Base-by-base conservation (phyloP, 2,329 filamentous ascomycete species). In the Scedosporium minutisporum region DNA sequence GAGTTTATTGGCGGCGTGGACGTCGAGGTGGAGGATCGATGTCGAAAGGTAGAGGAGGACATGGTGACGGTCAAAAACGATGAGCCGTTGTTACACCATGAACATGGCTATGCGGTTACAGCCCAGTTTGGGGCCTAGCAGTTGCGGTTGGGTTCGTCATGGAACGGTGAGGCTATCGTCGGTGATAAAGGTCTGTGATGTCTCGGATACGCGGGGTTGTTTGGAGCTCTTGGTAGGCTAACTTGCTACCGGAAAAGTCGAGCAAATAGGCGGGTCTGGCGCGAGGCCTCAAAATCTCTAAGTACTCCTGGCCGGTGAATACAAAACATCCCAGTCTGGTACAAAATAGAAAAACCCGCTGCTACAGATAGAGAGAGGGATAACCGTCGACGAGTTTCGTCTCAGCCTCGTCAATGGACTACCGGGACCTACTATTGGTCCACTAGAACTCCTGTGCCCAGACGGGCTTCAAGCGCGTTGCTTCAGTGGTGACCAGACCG, bases 21-120 rank as follows among this genome's bases (percentile, higher is more conserved):
- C 64, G 83, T 78, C 64, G 84, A 83, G 51, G 85, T 88, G 64
- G 85, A 87, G 64, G 86, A 86, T 67, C 86, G 83, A 70, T 86
- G 85, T 64, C 85, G 81, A 71, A 83, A 78, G 63, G 80, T 75
- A 65, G 78, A 77, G 64, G 76, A 72, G 65, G 82, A 77, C 79
- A 85, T 84, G 70, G 70, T 80, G 57, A 23, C n/a, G 25, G n/a
- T 55, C 14, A 25, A 14, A n/a, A 62, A 16, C 33, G 16, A 27
- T 44, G 21, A 14, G 38, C 60, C 33, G 33, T 27, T 10, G 18
- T 33, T 61, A 38, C 42, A n/a, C 25, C 59, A 46, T 10, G 38
- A n/a, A 18, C 44, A 23, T 25, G 12, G 51, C 18, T 23, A 55
- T 23, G 51, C 21, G 18, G 21, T 25, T 23, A 55, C 51, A 23